Evolutionary conservation across 2,329 filamentous ascomycete genomes (phyloP), one percentile per base, ranked within the genome.

Genomic region (Ilyonectria destructans): DNA sequence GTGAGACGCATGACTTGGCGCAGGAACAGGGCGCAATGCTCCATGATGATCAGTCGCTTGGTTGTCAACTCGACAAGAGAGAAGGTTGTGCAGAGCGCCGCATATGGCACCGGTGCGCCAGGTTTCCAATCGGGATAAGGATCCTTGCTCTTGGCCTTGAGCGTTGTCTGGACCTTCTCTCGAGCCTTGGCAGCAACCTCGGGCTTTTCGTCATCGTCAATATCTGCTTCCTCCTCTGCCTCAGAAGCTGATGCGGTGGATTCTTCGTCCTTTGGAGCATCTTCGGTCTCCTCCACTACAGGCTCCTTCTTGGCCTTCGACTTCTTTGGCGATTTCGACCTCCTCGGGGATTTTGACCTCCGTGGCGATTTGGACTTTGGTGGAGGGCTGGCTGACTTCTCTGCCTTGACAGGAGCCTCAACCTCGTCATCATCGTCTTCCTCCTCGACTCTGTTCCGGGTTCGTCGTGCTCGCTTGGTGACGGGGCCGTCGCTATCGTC

Each of bases 111-210:
- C 12, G 96, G 94, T 55, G 93, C 89, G 54, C 95, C 95, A 54
- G 92, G 85, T 79, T 94, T 93, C 96, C 96, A 99, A 81, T 99
- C 96, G 1, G 95, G 95, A 81, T 96, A 98, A n/a, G 93, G 91
- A 76, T 97, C 93, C 72, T 94, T 92, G 45, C 82, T 85, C 58
- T 87, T 89, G 19, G 88, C 85, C 77, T 91, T 91, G 66, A 97
- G 83, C 55, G 91, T 93, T 9, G 90, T 90, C 79, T 97, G 95
- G 12, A 96, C 89, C 80, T 94, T 93, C 80, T 96, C 89, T 51
- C 93, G 90, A 54, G 90, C 91, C 81, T 97, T 95, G 48, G 90
- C 91, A 57, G 90, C 90, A 54, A 91, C 81, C 72, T 92, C 90
- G 2, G 94, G 90, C 77, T 93, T 93, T 75, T 93, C 86, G 3